Percentiles rank a stretch among this genome's conserved stretches.
Evolutionary conservation across 176 grass and related monocot species (phyloP).

Genomic region (Saccharum spontaneum): DNA sequence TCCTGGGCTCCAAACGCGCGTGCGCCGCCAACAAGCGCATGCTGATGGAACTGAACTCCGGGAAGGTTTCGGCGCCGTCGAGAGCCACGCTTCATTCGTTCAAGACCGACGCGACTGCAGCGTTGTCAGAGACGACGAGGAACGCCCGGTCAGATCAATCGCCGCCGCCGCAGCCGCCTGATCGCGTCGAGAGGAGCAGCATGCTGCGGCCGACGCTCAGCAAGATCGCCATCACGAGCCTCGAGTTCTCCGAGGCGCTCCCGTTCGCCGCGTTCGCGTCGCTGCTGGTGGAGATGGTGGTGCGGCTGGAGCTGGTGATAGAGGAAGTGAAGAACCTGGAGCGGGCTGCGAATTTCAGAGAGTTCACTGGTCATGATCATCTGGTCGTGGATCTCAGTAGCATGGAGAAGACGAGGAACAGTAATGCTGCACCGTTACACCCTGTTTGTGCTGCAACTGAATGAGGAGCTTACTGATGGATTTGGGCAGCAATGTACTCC

Average conservation of each 20-base stretch:
- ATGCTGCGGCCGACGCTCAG: conserved; percentile 68
- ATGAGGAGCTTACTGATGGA: conserved; percentile 28
- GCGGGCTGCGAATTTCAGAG: conserved; percentile 73
- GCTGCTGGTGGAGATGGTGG: conserved; percentile 89
- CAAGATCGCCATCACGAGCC: conserved; percentile 75
- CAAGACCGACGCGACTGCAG: conserved; percentile 54
- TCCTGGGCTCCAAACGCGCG: conserved; percentile 40
- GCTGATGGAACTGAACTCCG: conserved; percentile 39
- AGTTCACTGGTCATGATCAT: conserved; percentile 50
- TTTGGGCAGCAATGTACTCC: background rate
- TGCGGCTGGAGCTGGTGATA: conserved; percentile 82
- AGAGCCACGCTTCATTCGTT: conserved; percentile 48
- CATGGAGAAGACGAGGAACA: conserved; percentile 43
- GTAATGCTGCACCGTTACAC: conserved; percentile 31
- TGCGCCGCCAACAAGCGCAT: conserved; percentile 24
- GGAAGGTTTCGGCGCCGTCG: conserved; percentile 22
- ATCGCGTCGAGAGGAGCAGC: conserved; percentile 27
- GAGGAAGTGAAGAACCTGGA: conserved; percentile 82
- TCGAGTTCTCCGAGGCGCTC: conserved; percentile 88
- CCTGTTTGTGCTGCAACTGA: conserved; percentile 41
- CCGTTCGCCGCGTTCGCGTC: conserved; percentile 91
- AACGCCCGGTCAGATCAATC: conserved; percentile 26
- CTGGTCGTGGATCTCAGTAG: conserved; percentile 48
- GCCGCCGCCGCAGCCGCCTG: too few species aligned
- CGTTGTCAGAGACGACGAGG: conserved; percentile 49